Evolutionary conservation across 306 rosid species (phyloP).

Genomic region (Quercus suber): DNA sequence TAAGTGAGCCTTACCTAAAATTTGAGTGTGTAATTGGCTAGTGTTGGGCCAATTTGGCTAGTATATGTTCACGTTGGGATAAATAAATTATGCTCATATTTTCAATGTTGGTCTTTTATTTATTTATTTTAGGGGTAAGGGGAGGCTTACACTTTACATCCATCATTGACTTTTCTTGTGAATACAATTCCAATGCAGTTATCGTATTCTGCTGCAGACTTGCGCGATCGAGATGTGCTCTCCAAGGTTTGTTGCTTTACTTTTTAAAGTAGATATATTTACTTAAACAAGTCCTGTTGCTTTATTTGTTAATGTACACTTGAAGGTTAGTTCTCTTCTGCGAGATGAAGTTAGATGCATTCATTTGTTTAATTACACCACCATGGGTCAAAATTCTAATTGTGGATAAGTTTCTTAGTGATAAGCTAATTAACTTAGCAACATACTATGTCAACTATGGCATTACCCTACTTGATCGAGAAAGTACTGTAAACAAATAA

Average conservation of each 20-base stretch:
- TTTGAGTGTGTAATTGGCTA: not conserved
- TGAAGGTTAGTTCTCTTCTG: not conserved
- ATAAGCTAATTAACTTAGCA: not conserved
- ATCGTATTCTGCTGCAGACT: conserved; percentile 72
- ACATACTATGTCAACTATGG: not conserved
- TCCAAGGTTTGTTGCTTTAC: conserved; percentile 73
- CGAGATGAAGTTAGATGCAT: not conserved
- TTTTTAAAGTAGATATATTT: conserved; percentile 6
- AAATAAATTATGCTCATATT: not conserved
- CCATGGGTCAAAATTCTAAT: not conserved
- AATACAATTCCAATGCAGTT: conserved; percentile 40
- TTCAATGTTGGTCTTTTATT: not conserved
- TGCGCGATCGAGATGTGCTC: conserved; percentile 80
- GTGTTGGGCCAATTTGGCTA: no score
- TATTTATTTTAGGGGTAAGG: not conserved
- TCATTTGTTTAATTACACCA: not conserved
- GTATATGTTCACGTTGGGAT: not conserved
- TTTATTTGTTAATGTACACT: not conserved
- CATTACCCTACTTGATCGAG: not conserved
- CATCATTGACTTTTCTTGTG: conserved; percentile 1
- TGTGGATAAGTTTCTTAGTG: not conserved
- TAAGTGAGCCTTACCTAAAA: not conserved
- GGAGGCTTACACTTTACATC: not conserved
- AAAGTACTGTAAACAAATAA: not conserved
- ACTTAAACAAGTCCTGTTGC: not conserved